phyloP scores from a whole-genome alignment of 306 rosid genomes.

The Morella rubra region DNA sequence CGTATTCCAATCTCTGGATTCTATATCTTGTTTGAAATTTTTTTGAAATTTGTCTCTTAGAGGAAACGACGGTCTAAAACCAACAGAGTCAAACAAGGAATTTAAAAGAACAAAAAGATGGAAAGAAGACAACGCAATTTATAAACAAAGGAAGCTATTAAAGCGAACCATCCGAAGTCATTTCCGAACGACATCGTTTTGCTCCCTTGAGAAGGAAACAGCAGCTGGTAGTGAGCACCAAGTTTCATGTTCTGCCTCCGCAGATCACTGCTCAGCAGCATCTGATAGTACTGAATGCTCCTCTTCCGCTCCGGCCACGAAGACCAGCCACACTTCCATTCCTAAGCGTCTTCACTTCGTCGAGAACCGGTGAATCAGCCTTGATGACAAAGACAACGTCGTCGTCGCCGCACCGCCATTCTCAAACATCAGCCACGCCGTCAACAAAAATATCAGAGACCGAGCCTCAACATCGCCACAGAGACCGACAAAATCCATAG shows the following conservation, averaged over 20 bases:
- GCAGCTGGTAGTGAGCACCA: conserved; percentile 53
- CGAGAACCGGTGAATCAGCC: conserved; percentile 74
- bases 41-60: not conserved
- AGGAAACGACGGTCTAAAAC: not conserved
- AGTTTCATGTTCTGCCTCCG: conserved; percentile 61
- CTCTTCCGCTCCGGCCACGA: conserved; percentile 48
- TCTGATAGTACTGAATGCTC: conserved; percentile 47
- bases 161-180: conserved; percentile 80
- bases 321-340: conserved; percentile 14
- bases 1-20: too few relatives aligned
- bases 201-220: conserved; percentile 75
- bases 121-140: not conserved
- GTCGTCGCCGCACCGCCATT: conserved; percentile 34
- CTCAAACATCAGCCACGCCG: conserved; percentile 28
- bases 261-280: conserved; percentile 57
- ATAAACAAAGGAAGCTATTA: not conserved
- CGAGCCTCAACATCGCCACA: conserved; percentile 46
- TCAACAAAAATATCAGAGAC: conserved; percentile 29
- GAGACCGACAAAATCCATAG: not conserved
- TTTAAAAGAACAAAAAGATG: not conserved
- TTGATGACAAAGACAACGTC: conserved; percentile 33
- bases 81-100: not conserved
- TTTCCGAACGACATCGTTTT: conserved; percentile 75
- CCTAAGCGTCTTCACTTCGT: conserved; percentile 49
- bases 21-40: too few relatives aligned